phyloP scores from a whole-genome alignment of 495 filamentous ascomycete species.

The Penicillium silybi region DNA sequence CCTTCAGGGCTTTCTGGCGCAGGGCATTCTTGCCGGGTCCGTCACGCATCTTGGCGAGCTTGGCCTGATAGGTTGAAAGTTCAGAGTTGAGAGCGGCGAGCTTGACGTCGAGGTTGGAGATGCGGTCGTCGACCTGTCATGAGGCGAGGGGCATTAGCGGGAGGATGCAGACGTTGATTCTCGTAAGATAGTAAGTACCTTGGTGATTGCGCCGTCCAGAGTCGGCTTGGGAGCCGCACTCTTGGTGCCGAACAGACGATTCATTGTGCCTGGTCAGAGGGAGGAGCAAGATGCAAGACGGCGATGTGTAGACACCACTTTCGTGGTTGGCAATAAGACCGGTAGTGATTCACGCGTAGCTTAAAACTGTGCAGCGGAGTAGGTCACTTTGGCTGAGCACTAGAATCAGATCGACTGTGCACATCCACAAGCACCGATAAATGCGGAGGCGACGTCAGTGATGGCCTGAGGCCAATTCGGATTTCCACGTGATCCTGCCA shows the following conservation, averaged over 20 bases:
- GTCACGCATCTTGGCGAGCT: conserved; percentile 90
- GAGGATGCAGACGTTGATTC: no score
- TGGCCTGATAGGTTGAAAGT: conserved; percentile 80
- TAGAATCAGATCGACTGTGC: not conserved
- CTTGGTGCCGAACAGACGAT: conserved; percentile 90
- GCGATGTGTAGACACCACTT: not conserved
- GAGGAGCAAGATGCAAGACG: not conserved
- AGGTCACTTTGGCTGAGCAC: not conserved
- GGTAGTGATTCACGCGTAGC: not conserved
- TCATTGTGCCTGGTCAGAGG: conserved; percentile 57
- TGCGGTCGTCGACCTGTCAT: conserved; percentile 70
- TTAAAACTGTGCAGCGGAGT: not conserved
- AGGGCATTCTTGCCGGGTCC: conserved; percentile 92
- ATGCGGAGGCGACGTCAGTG: conserved; percentile 25
- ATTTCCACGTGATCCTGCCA: conserved; percentile 5
- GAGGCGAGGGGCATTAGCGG: conserved; percentile 9
- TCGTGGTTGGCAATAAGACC: not conserved
- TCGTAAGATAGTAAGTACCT: conserved; percentile 60
- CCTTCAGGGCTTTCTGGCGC: conserved; percentile 90
- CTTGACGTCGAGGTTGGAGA: conserved; percentile 91
- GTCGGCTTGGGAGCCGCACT: conserved; percentile 88
- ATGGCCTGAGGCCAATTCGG: conserved; percentile 2
- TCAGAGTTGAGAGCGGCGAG: conserved; percentile 89
- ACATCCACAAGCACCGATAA: conserved; percentile 3
- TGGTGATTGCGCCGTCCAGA: conserved; percentile 78